Percentiles rank a stretch among this genome's conserved stretches.
phyloP scores from a whole-genome alignment of 441 rosid genomes.

The Populus hybrid region DNA sequence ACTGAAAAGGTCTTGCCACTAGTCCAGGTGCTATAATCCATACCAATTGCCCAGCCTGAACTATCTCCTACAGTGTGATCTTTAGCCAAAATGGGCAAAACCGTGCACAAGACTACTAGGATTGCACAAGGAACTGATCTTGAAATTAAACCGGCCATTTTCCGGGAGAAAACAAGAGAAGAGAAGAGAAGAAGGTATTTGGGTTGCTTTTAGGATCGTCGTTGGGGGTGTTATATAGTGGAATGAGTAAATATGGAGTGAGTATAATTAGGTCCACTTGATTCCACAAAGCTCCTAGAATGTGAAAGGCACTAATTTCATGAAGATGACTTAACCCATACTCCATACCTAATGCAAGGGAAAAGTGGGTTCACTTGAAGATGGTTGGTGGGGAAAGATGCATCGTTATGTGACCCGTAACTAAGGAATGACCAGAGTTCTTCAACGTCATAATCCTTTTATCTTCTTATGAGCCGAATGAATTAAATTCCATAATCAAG shows the following conservation, averaged over 20 bases:
- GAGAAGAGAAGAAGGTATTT: background rate
- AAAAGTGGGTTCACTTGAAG: conserved; percentile 26
- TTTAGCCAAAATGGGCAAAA: conserved; percentile 47
- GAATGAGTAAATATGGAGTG: conserved; percentile 23
- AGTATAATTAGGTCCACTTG: conserved; percentile 45
- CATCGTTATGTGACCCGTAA: background rate
- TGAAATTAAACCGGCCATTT: conserved; percentile 39
- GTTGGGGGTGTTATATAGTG: conserved; percentile 29
- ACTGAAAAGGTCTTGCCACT: conserved; percentile 50
- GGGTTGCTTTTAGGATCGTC: conserved; percentile 12
- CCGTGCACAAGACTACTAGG: conserved; percentile 33
- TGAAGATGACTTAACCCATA: conserved; percentile 32
- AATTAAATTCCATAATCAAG: background rate
- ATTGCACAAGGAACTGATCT: conserved; percentile 22
- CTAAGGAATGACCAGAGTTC: background rate
- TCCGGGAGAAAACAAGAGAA: conserved; percentile 5
- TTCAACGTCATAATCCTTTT: background rate
- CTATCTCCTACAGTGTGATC: conserved; percentile 74
- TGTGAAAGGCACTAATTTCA: conserved; percentile 25
- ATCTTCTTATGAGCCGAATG: background rate
- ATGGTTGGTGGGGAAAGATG: conserved; percentile 21
- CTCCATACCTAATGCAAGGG: conserved; percentile 39
- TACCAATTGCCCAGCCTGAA: conserved; percentile 50
- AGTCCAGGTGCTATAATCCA: conserved; percentile 64
- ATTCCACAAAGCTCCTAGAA: conserved; percentile 22